A percentile compares a stretch with the other conserved stretches of the same genome.
Conservation (phyloP, 208 protist species). For the Leishmania martiniquensis region DNA sequence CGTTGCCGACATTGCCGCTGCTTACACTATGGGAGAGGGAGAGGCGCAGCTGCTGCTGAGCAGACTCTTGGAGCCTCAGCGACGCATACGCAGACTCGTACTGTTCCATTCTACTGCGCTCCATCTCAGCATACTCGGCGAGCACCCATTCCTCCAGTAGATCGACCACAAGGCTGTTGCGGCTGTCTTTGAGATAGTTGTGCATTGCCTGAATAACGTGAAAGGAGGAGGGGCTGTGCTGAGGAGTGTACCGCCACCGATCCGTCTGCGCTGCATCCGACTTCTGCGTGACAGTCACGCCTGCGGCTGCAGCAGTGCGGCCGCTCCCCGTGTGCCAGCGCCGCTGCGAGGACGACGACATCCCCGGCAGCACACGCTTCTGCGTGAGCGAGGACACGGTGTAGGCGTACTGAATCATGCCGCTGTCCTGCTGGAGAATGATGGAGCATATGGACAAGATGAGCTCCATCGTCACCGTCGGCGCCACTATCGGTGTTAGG, state of each 20-base stretch:
- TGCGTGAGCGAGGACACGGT: slow-evolving; percentile 59
- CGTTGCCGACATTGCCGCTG: not conserved
- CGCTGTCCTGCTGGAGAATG: slow-evolving; percentile 56
- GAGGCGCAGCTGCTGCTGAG: not conserved
- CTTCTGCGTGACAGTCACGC: slow-evolving; percentile 8
- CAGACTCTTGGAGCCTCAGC: not conserved
- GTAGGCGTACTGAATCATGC: slow-evolving; percentile 58
- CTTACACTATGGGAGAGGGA: not conserved
- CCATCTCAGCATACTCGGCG: slow-evolving; percentile 30
- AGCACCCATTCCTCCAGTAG: slow-evolving; percentile 48
- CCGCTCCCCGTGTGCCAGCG: slow-evolving; percentile 19
- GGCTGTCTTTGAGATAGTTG: slow-evolving; percentile 42
- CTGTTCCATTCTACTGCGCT: slow-evolving; percentile 18
- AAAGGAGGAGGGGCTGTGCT: slow-evolving; percentile 46
- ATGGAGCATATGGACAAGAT: slow-evolving; percentile 57
- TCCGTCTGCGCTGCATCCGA: slow-evolving; percentile 7
- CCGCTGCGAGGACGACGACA: slow-evolving; percentile 29
- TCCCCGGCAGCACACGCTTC: slow-evolving; percentile 32
- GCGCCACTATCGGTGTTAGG: slow-evolving; percentile 29
- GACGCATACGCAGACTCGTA: slow-evolving; percentile 22
- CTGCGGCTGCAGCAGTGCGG: not conserved
- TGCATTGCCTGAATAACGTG: slow-evolving; percentile 48
- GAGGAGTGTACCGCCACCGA: slow-evolving; percentile 33
- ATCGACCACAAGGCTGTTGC: slow-evolving; percentile 32
- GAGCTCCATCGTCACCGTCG: slow-evolving; percentile 58